Evolutionary conservation across 129 eudicot genomes (phyloP), one percentile per base, ranked within the genome.

Genomic region (Flaveria ramosissima): DNA sequence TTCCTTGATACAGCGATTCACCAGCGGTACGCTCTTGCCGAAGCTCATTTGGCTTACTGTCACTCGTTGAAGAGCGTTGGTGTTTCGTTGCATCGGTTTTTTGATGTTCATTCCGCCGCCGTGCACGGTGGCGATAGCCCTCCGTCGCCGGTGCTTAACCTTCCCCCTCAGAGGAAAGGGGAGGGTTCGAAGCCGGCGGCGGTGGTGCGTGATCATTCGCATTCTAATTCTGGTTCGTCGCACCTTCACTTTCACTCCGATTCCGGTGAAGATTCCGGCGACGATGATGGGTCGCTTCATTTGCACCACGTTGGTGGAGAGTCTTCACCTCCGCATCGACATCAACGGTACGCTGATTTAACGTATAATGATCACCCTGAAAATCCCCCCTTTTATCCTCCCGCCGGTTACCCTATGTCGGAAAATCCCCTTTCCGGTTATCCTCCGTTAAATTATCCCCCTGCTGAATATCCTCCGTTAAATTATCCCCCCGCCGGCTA

Each of bases 201-300:
- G 6, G 67, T 43, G 36, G 83, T 13, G n/a, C 86, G 63, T 67
- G 82, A 30, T 67, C 85, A 60, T 63, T 77, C 87, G 56, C 85
- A 82, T 81, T 86, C 96, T 8, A 71, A 60, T 67, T 89, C 97
- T 69, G 95, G 92, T 48, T 43, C 56, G 2, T 85, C 91, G 13
- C 98, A 93, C 74, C 91, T 93, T 20, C 90, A 88, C 53, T 89
- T 90, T 74, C 88, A 83, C 61, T 79, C 84, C 7, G 95, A 91
- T 24, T 81, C 82, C 20, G 85, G 83, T 30, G 83, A 68, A 5
- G 87, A 81, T 67, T 79, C 89, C 15, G 92, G 30, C 2, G 80
- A 83, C 1, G 96, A 75, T 7, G 70, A 66, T 19, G 79, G 73
- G 1, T 82, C 87, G 6, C 71, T 84, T 45, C 91, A 86, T 27